phyloP scores from a whole-genome alignment of 2,329 filamentous ascomycete species.

The Ustilaginoidea virens region DNA sequence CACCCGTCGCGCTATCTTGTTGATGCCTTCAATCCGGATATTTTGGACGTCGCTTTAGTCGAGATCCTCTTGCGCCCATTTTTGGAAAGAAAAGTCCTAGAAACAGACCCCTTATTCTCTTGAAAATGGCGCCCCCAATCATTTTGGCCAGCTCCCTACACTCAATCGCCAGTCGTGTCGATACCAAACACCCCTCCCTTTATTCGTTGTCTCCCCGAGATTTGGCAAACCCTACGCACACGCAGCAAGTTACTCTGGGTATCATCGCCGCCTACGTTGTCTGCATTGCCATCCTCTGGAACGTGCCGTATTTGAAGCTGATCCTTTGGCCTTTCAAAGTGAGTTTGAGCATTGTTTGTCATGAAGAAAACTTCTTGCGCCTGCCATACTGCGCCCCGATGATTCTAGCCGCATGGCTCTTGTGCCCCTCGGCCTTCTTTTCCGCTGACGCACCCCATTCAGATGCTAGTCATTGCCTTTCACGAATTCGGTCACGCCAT shows the following conservation, averaged over 20 bases:
- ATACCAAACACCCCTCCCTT: conserved; percentile 1
- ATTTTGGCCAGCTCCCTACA: not conserved
- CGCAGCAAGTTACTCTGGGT: conserved; percentile 55
- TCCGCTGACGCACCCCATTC: not conserved
- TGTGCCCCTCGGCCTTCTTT: not conserved
- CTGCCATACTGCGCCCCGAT: too few relatives aligned
- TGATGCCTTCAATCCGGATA: too few relatives aligned
- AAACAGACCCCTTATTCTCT: too few relatives aligned
- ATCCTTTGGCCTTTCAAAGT: conserved; percentile 72
- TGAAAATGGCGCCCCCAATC: conserved; percentile 4
- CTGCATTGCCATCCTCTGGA: conserved; percentile 63
- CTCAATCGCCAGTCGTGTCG: conserved; percentile 4
- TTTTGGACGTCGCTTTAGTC: too few relatives aligned
- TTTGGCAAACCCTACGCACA: conserved; percentile 44
- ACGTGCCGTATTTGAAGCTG: conserved; percentile 60
- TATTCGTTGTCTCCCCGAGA: conserved; percentile 29
- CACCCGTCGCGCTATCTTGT: too few relatives aligned
- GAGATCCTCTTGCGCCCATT: too few relatives aligned
- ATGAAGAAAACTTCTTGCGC: too few relatives aligned
- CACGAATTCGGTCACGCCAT: conserved; percentile 69
- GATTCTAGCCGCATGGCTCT: not conserved
- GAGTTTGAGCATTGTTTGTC: too few relatives aligned
- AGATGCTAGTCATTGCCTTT: conserved; percentile 75
- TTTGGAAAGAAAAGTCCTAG: too few relatives aligned
- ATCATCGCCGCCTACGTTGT: conserved; percentile 59